These are phyloP conservation scores for Solanum chaucha DNA, from an alignment of 257 asterid species.

Conservation along the genomic window DNA sequence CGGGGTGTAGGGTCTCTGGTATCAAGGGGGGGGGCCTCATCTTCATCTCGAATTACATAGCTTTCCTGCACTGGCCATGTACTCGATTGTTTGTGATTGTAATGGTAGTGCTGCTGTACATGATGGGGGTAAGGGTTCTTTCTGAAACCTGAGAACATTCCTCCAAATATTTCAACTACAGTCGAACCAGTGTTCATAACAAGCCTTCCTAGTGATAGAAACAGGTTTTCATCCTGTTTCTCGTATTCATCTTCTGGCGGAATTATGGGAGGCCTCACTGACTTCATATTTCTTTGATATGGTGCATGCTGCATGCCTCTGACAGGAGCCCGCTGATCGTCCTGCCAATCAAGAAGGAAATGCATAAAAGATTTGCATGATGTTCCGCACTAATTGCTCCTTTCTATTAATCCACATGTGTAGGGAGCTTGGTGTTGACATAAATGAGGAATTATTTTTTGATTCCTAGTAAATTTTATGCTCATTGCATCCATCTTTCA, in stretches of 20 bases:
- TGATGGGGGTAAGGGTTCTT: conserved; percentile 37
- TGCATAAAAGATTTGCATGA: background rate
- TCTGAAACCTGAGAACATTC: conserved; percentile 44
- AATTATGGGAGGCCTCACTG: conserved; percentile 65
- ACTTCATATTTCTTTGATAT: conserved; percentile 42
- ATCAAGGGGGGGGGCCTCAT: background rate
- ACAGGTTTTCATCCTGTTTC: conserved; percentile 54
- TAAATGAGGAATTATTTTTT: background rate
- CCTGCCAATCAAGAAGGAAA: background rate
- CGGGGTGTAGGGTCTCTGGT: conserved; percentile 3
- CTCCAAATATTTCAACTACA: conserved; percentile 44
- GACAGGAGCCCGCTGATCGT: conserved; percentile 27
- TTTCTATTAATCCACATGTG: background rate
- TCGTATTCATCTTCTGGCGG: conserved; percentile 61
- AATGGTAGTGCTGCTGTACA: conserved; percentile 13
- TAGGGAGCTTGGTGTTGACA: background rate
- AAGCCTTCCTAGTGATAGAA: conserved; percentile 52
- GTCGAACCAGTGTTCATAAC: conserved; percentile 51
- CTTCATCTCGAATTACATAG: conserved; percentile 4
- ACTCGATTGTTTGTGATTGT: conserved; percentile 1
- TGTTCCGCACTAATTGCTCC: background rate
- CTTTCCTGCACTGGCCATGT: conserved; percentile 7
- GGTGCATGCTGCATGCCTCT: conserved; percentile 48
- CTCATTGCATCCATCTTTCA: background rate
- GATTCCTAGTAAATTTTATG: background rate